Evolutionary conservation across 768 basidiomycete species (phyloP).

Genomic region (Hemileccinum impolitum): DNA sequence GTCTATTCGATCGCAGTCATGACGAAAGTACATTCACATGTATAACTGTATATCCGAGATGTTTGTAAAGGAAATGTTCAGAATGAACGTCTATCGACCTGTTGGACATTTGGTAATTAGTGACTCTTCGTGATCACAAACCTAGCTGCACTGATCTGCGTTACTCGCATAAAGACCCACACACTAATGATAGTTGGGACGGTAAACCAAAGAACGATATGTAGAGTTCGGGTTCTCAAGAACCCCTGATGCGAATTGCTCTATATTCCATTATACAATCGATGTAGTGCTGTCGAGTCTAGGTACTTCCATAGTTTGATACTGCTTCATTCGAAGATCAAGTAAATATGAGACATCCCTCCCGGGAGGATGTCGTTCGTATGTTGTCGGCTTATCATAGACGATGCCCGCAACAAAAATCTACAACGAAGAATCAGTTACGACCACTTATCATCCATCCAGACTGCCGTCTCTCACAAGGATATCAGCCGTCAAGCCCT

Average conservation of each 20-base stretch:
- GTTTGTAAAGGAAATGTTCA: not conserved
- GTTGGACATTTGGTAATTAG: not conserved
- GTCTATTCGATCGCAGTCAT: constrained; percentile 44
- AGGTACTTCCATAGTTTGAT: constrained; percentile 11
- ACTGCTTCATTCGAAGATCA: constrained; percentile 25
- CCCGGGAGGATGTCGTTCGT: constrained; percentile 54
- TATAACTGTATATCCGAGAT: not conserved
- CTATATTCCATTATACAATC: constrained; percentile 4
- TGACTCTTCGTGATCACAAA: no score
- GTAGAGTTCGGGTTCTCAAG: no score
- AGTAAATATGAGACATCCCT: constrained; percentile 37
- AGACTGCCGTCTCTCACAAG: constrained; percentile 47
- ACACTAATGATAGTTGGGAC: no score
- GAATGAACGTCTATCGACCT: no score
- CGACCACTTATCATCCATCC: not conserved
- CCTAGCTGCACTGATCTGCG: no score
- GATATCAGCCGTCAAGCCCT: constrained; percentile 82
- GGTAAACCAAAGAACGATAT: no score
- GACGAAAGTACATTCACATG: not conserved
- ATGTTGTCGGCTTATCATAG: constrained; percentile 48
- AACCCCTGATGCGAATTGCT: not conserved
- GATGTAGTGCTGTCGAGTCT: not conserved
- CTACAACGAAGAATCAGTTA: constrained; percentile 14
- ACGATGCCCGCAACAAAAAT: constrained; percentile 59
- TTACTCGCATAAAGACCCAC: no score